These are phyloP conservation scores for Lipomyces lipofer DNA, from an alignment of 805 yeast species.

Conservation along the genomic window DNA sequence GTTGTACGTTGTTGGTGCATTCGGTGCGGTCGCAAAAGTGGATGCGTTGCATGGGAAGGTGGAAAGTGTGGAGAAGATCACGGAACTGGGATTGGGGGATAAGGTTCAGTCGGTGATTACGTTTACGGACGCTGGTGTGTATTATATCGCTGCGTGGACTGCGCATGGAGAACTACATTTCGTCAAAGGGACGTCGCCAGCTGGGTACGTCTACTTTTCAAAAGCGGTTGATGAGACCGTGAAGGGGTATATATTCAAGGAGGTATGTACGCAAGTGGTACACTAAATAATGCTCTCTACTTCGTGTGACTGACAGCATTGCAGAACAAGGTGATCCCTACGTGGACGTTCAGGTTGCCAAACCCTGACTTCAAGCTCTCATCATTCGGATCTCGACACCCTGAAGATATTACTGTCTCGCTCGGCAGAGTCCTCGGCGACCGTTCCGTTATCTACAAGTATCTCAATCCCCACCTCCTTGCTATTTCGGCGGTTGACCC, in stretches of 20 bases:
- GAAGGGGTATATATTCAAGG: constrained; percentile 26
- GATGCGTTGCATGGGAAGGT: constrained; percentile 17
- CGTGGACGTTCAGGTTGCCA: constrained; percentile 45
- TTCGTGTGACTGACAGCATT: too few species aligned
- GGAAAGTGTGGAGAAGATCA: neutral
- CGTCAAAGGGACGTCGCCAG: constrained; percentile 5
- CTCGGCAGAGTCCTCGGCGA: constrained; percentile 69
- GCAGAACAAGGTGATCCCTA: constrained; percentile 35
- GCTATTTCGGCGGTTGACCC: constrained; percentile 50
- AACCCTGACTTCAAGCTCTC: constrained; percentile 43
- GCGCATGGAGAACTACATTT: constrained; percentile 19
- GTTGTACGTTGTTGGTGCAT: constrained; percentile 16
- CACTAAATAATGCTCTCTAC: too few species aligned
- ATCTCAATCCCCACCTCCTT: constrained; percentile 67
- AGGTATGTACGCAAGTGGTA: constrained; percentile 15
- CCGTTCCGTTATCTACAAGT: constrained; percentile 78
- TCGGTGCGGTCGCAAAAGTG: constrained; percentile 14
- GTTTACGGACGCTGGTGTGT: constrained; percentile 8
- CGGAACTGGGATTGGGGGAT: constrained; percentile 16
- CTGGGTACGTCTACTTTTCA: constrained; percentile 21
- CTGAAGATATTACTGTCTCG: constrained; percentile 50
- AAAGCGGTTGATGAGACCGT: constrained; percentile 15
- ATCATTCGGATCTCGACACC: constrained; percentile 45
- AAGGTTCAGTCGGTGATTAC: constrained; percentile 13
- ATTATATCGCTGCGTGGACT: constrained; percentile 20